A percentile compares a stretch with the other conserved stretches of the same genome.
phyloP scores from a whole-genome alignment of 345 rosid genomes.

The Populus simonii region DNA sequence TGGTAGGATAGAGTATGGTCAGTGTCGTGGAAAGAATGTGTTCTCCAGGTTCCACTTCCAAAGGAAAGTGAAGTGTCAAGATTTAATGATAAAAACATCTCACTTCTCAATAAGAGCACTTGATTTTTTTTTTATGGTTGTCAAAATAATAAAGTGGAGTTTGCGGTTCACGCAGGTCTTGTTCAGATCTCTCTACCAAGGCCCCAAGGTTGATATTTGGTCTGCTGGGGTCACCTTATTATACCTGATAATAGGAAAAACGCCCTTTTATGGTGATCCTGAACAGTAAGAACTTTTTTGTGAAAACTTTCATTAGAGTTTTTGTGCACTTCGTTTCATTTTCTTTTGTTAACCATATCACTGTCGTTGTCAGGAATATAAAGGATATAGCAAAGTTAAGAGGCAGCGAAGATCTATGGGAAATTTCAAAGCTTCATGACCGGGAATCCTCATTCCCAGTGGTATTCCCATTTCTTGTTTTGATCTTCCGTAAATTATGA shows the following conservation, averaged over 20 bases:
- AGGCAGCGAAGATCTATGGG: constrained; percentile 98
- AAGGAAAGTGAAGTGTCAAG: neutral
- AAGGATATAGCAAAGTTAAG: constrained; percentile 77
- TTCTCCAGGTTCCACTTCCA: neutral
- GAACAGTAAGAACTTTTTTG: constrained; percentile 60
- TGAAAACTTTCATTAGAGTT: neutral
- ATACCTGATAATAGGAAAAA: constrained; percentile 67
- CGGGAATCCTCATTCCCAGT: constrained; percentile 74
- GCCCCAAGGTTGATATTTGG: constrained; percentile 89
- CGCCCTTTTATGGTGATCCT: constrained; percentile 86
- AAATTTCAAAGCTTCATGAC: constrained; percentile 77
- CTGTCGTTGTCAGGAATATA: constrained; percentile 56
- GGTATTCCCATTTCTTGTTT: constrained; percentile 36
- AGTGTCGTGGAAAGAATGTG: neutral
- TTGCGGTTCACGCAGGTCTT: constrained; percentile 56
- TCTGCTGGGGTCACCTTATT: constrained; percentile 95
- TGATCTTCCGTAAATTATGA: neutral
- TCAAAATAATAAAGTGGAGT: neutral
- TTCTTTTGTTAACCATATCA: neutral
- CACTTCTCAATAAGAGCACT: neutral
- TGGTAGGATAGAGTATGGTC: neutral
- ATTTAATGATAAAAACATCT: neutral
- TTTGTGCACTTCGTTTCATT: neutral
- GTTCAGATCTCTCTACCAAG: constrained; percentile 85
- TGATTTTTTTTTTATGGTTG: neutral